Evolutionary conservation across 169 alveolate genomes (phyloP).

Genomic region (Cystoisospora suis): DNA sequence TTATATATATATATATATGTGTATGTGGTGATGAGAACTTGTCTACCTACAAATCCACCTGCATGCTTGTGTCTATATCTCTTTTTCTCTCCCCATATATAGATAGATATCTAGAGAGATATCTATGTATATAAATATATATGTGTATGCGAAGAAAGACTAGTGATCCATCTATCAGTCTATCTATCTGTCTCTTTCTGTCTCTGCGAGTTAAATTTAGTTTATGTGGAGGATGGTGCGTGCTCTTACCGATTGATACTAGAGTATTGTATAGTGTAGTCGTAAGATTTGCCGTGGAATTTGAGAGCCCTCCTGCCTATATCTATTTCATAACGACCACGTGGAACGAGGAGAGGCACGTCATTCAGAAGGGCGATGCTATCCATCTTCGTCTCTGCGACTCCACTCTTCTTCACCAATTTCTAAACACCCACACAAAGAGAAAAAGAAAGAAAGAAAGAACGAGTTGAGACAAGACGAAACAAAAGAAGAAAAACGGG

Average conservation of each 20-base stretch:
- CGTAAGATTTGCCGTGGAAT: constrained; percentile 95
- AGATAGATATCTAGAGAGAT: not conserved
- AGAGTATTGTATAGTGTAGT: constrained; percentile 90
- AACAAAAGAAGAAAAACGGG: too few relatives aligned
- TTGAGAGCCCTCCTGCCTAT: constrained; percentile 89
- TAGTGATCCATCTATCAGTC: not conserved
- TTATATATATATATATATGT: not conserved
- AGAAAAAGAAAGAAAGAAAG: too few relatives aligned
- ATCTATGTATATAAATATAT: not conserved
- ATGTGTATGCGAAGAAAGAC: not conserved
- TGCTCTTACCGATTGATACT: constrained; percentile 84
- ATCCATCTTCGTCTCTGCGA: constrained; percentile 90
- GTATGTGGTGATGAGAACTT: not conserved
- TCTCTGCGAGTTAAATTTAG: not conserved
- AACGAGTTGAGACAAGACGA: too few relatives aligned
- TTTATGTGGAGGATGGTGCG: not conserved
- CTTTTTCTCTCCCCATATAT: not conserved
- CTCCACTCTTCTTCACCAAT: constrained; percentile 89
- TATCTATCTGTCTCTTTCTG: not conserved
- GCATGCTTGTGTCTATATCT: not conserved
- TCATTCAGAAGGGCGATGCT: constrained; percentile 91
- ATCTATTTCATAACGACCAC: constrained; percentile 95
- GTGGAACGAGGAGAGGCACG: constrained; percentile 93
- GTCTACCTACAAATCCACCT: not conserved
- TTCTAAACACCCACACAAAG: too few relatives aligned